phyloP scores from a whole-genome alignment of 495 filamentous ascomycete species.

The Penicillium arizonense region DNA sequence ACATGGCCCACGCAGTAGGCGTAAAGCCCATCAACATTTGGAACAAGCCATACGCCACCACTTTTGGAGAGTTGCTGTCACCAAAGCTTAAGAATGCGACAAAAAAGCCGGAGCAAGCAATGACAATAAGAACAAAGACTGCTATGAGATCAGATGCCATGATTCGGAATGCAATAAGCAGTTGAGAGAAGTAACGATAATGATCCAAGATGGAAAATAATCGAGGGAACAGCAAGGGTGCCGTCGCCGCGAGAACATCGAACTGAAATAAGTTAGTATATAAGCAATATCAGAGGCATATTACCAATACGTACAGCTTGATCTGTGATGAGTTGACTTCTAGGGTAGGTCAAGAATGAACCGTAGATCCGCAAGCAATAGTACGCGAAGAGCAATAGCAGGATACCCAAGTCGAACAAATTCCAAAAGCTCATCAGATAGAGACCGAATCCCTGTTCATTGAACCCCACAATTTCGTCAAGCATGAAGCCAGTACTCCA shows the following conservation, averaged over 20 bases:
- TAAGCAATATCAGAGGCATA: background rate
- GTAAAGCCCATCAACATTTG: conserved; percentile 91
- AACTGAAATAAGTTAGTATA: conserved; percentile 40
- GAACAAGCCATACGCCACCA: conserved; percentile 83
- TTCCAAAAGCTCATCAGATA: conserved; percentile 99
- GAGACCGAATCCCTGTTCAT: conserved; percentile 88
- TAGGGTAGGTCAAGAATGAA: conserved; percentile 68
- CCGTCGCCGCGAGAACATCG: conserved; percentile 85
- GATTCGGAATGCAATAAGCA: conserved; percentile 87
- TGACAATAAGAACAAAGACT: conserved; percentile 75
- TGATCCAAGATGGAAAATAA: conserved; percentile 91
- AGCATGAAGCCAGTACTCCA: conserved; percentile 97
- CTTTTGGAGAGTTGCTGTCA: conserved; percentile 57
- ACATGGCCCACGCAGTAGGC: conserved; percentile 69
- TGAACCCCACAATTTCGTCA: conserved; percentile 90
- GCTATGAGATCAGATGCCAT: conserved; percentile 88
- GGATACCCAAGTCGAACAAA: conserved; percentile 83
- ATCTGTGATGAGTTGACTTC: conserved; percentile 61
- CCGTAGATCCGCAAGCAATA: conserved; percentile 87
- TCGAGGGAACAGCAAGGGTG: conserved; percentile 83
- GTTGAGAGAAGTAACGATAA: conserved; percentile 90
- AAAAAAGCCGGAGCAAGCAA: conserved; percentile 90
- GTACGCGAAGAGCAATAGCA: conserved; percentile 82
- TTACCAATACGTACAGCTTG: conserved; percentile 48
- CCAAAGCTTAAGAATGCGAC: conserved; percentile 85